A percentile compares a stretch with the other conserved stretches of the same genome.
These are phyloP conservation scores for Escallonia rubra DNA, from an alignment of 129 eudicot species.

Conservation along the genomic window DNA sequence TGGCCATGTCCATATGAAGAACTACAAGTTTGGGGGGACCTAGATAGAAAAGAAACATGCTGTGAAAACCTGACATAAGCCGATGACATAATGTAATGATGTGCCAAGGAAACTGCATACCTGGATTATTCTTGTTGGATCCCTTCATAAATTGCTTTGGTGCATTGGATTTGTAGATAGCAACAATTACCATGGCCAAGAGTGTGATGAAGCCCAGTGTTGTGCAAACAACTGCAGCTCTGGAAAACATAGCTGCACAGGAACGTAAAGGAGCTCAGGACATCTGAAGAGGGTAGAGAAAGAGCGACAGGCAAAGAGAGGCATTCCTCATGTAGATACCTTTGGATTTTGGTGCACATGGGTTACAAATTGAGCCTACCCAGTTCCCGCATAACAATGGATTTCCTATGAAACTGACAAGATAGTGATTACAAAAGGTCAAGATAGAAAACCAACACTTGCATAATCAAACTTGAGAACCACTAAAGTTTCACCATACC, in stretches of 20 bases:
- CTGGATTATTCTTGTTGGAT: constrained; percentile 41
- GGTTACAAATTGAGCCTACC: constrained; percentile 76
- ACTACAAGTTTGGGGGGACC: constrained; percentile 74
- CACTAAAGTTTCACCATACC: constrained; percentile 27
- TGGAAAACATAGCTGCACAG: constrained; percentile 52
- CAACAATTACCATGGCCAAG: constrained; percentile 49
- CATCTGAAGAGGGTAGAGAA: neutral
- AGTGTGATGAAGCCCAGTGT: constrained; percentile 53
- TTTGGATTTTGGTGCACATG: constrained; percentile 48
- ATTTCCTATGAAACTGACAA: constrained; percentile 72
- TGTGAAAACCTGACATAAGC: neutral
- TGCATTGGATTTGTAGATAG: constrained; percentile 52
- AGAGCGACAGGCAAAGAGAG: neutral
- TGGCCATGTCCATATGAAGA: constrained; percentile 83
- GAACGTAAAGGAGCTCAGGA: neutral
- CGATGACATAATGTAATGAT: neutral
- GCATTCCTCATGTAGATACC: constrained; percentile 21
- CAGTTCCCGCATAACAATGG: constrained; percentile 78
- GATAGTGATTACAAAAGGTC: constrained; percentile 6
- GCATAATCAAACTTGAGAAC: neutral
- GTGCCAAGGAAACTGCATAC: constrained; percentile 18
- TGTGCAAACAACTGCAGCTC: constrained; percentile 56
- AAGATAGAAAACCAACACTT: neutral
- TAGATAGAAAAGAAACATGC: constrained; percentile 9
- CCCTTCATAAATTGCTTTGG: constrained; percentile 34